These are phyloP conservation scores for Saraca asoca DNA, from an alignment of 331 rosid genomes.

Conservation along the genomic window DNA sequence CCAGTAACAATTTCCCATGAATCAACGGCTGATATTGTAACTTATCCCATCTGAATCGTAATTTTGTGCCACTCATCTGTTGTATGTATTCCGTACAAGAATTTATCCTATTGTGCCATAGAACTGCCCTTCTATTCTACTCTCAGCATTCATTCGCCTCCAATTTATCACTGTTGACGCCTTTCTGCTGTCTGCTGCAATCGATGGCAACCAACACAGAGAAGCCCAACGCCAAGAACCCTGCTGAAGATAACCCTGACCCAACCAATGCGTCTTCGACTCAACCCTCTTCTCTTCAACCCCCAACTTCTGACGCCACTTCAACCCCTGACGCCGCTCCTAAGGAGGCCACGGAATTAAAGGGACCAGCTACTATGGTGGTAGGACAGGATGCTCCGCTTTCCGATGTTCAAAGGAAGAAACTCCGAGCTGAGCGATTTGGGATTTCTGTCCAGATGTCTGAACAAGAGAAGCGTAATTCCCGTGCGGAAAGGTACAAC, in stretches of 20 bases:
- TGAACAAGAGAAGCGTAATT: constrained; percentile 82
- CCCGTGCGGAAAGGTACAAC: constrained; percentile 79
- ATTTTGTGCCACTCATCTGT: no score
- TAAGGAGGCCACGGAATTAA: constrained; percentile 35
- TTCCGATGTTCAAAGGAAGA: constrained; percentile 70
- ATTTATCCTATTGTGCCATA: no score
- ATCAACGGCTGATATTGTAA: no score
- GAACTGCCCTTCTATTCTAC: no score
- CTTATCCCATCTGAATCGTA: no score
- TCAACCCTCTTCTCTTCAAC: not conserved
- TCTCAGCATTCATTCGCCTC: no score
- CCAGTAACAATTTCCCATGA: no score
- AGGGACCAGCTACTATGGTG: constrained; percentile 10
- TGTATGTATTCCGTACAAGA: no score
- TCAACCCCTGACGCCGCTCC: constrained; percentile 28
- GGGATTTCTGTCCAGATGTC: constrained; percentile 82
- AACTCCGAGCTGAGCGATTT: constrained; percentile 89
- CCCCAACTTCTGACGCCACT: constrained; percentile 20
- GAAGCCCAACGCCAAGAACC: constrained; percentile 38
- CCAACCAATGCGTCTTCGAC: constrained; percentile 2
- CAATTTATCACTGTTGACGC: no score
- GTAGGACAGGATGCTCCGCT: constrained; percentile 40
- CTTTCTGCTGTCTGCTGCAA: not conserved
- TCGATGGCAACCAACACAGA: constrained; percentile 58
- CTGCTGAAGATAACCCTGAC: constrained; percentile 49